Base-by-base conservation (phyloP, 2,329 filamentous ascomycete species). In the Microcyclospora tardicrescens region DNA sequence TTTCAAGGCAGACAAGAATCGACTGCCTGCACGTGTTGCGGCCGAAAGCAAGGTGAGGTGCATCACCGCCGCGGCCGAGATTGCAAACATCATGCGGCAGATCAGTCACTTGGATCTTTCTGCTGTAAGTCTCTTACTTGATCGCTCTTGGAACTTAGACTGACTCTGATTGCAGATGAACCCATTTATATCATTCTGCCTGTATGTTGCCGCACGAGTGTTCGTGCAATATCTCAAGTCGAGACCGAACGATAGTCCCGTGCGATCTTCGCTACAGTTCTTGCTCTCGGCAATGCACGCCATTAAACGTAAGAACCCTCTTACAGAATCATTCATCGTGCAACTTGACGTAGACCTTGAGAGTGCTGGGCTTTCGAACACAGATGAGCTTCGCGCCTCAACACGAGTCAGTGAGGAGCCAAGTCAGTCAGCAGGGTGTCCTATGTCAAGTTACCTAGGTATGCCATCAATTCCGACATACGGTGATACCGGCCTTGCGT, bases 181-280 rank as follows among this genome's bases (percentile, higher is more conserved):
- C 49, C 85, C 89, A 0, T 96, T 95, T 58, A 81, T 93, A 51
- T 86, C 85, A 0, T 96, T 96, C 61, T 94, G 86, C 55, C 72
- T 98, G 33, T 96, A 95, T 52, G 87, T 96, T n/a, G 82, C 89
- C 10, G 84, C 89, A 15, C 76, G 91, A 37, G 89, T 96, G 0
- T 96, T 96, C 55, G 81, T 96, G 6, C 89, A 96, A 58, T 95
- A 93, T 54, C 70, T 96, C n/a, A 95, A 93, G 61, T 91, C 83
- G 40, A 73, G 81, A n/a, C 85, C 87, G 0, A 80, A 89, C 24
- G 89, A 96, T 59, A 76, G 71, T 54, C 83, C 77, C 59, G 82
- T 76, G 47, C 76, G 69, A 13, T 81, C 89, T 40, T 87, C 86
- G 0, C 65, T 96, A n/a, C 79, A 87, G 40, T 96, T 98, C 57